These are phyloP conservation scores for Saccharomyces hybrid DNA, from an alignment of 1,139 yeast species.

Conservation along the genomic window DNA sequence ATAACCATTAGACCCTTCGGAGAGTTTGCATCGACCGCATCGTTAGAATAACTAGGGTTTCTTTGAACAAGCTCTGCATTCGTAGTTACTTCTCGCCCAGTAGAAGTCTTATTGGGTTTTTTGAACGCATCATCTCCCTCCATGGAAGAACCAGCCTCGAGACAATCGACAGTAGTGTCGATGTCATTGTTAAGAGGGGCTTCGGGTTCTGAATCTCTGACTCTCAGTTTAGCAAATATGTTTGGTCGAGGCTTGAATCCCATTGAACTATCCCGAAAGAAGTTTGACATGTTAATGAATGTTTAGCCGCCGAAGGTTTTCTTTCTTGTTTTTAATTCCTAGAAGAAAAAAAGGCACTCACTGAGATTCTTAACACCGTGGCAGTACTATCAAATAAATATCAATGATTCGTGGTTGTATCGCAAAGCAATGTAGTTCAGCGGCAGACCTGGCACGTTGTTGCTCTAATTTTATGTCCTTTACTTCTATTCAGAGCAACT, in stretches of 20 bases:
- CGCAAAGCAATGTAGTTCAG: not conserved
- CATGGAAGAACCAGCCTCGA: constrained; percentile 14
- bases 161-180: constrained; percentile 13
- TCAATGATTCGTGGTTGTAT: not conserved
- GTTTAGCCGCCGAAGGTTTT: constrained; percentile 18
- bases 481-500: not conserved
- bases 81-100: constrained; percentile 1
- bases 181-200: constrained; percentile 5
- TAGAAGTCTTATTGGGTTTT: not conserved
- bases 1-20: not conserved
- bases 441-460: not conserved
- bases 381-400: not conserved
- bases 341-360: not conserved
- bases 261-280: constrained; percentile 26
- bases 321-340: not conserved
- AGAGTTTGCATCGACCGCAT: not conserved
- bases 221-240: constrained; percentile 26
- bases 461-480: not conserved
- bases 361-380: not conserved
- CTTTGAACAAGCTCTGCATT: not conserved
- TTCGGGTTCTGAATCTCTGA: constrained; percentile 12
- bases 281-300: constrained; percentile 32
- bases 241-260: constrained; percentile 30
- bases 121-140: constrained; percentile 1
- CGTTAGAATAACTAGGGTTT: not conserved